Evolutionary conservation across 441 rosid genomes (phyloP), one percentile per base, ranked within the genome.

Genomic region (Erodium chrysanthum): DNA sequence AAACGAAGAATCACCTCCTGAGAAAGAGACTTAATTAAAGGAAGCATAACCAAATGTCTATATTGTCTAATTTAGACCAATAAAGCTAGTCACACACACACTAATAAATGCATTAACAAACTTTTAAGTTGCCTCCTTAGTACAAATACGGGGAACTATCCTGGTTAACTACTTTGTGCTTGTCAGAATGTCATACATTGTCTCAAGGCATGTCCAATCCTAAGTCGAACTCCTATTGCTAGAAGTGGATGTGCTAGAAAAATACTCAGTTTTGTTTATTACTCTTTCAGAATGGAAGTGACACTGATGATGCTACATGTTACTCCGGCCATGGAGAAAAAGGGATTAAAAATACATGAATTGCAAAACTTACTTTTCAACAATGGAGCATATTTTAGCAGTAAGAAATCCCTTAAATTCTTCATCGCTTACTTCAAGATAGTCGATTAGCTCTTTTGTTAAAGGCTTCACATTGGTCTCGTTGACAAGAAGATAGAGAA

Each of bases 391-490:
- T 73, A 92, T 87, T 82, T 95, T 95, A 79, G 89, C 98, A 46
- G 97, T 88, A 78, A 95, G 98, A 78, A 90, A 93, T 74, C 83
- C 98, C 80, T 90, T 95, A 74, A 95, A 95, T 22, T 95, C 99
- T 85, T 81, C 87, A 70, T 92, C 99, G 31, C 97, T 90, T 73
- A 88, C 84, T 95, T 90, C 95, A 87, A 95, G 84, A 83, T 88
- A 88, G 69, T 95, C 99, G 79, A 86, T 88, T 48, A 95, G 82
- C 80, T 92, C 99, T 80, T 90, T 92, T 5, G 89, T 87, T 75
- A 95, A 75, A 69, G 91, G 86, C 80, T 85, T 92, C 79, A 92
- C 97, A 81, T 95, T 95, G 74, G 70, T 90, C 76, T 88, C 98
- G 79, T 92, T 95, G 60, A 95, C 92, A 68, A 95, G 83, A 75